Evolutionary conservation across 305 asterid species (phyloP).

Genomic region (Rubia peregrina): DNA sequence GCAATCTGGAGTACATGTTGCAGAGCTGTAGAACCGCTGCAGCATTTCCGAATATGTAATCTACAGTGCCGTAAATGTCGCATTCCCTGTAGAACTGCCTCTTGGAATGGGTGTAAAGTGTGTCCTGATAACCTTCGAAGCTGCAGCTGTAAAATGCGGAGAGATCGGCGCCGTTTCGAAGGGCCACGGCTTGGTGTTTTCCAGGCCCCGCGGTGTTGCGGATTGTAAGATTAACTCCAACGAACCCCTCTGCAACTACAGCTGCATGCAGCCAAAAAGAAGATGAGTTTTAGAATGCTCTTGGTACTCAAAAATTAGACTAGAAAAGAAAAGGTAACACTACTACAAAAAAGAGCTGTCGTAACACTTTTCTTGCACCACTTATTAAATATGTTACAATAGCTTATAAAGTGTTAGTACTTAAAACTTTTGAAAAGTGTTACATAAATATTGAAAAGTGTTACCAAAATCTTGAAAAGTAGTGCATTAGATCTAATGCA

Average conservation of each 20-base stretch:
- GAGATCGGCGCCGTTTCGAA: slow-evolving; percentile 23
- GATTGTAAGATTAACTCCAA: slow-evolving; percentile 23
- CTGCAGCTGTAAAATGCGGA: slow-evolving; percentile 18
- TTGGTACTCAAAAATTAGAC: no score
- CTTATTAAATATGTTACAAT: no score
- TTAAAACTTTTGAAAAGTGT: no score
- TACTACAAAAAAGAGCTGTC: no score
- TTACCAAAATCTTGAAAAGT: no score
- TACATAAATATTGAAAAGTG: no score
- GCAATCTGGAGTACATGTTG: slow-evolving; percentile 21
- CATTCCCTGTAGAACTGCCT: slow-evolving; percentile 23
- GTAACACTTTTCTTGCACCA: no score
- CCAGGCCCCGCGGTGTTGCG: slow-evolving; percentile 23
- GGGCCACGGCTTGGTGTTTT: slow-evolving; percentile 25
- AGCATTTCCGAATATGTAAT: slow-evolving; percentile 22
- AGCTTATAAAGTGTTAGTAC: no score
- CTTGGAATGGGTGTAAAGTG: slow-evolving; percentile 15
- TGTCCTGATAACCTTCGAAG: slow-evolving; percentile 23
- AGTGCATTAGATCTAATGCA: no score
- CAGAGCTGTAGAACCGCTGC: slow-evolving; percentile 20
- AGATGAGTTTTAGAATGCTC: neutral
- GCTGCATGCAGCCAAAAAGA: slow-evolving; percentile 14
- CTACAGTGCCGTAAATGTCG: slow-evolving; percentile 21
- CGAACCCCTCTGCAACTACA: slow-evolving; percentile 18
- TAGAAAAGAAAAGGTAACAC: no score